Evolutionary conservation across 2,329 filamentous ascomycete genomes (phyloP).

Genomic region (Xylaria sp.): DNA sequence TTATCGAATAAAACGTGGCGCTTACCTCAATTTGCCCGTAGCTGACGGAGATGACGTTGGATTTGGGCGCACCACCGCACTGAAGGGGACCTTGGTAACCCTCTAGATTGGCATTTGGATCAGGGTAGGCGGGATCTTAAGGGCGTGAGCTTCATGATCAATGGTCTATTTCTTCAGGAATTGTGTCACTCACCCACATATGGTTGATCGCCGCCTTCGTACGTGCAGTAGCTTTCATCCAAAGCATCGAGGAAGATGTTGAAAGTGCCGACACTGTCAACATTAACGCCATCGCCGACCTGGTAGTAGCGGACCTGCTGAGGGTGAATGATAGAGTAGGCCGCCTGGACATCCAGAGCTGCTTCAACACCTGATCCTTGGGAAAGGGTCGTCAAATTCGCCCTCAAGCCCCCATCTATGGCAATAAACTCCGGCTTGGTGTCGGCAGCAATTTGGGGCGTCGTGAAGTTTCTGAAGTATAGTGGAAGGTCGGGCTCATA

Average conservation of each 20-base stretch:
- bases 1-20: not conserved
- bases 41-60: slow-evolving; percentile 66
- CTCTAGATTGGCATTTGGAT: slow-evolving; percentile 52
- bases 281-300: slow-evolving; percentile 39
- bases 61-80: slow-evolving; percentile 48
- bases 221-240: slow-evolving; percentile 60
- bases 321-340: slow-evolving; percentile 38
- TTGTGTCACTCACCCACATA: slow-evolving; percentile 36
- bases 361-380: slow-evolving; percentile 38
- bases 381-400: slow-evolving; percentile 35
- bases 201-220: slow-evolving; percentile 54
- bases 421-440: slow-evolving; percentile 37
- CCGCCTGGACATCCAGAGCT: slow-evolving; percentile 39
- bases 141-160: slow-evolving; percentile 5
- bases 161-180: not conserved
- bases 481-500: slow-evolving; percentile 38
- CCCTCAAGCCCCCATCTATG: slow-evolving; percentile 39
- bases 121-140: slow-evolving; percentile 44
- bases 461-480: slow-evolving; percentile 42
- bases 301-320: slow-evolving; percentile 40
- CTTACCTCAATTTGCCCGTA: slow-evolving; percentile 63
- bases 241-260: slow-evolving; percentile 52
- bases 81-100: slow-evolving; percentile 46
- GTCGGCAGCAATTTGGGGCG: slow-evolving; percentile 33
- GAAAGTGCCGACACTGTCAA: slow-evolving; percentile 41